Conservation (phyloP, 768 basidiomycete genomes). For the Holtermannia corniformis region DNA sequence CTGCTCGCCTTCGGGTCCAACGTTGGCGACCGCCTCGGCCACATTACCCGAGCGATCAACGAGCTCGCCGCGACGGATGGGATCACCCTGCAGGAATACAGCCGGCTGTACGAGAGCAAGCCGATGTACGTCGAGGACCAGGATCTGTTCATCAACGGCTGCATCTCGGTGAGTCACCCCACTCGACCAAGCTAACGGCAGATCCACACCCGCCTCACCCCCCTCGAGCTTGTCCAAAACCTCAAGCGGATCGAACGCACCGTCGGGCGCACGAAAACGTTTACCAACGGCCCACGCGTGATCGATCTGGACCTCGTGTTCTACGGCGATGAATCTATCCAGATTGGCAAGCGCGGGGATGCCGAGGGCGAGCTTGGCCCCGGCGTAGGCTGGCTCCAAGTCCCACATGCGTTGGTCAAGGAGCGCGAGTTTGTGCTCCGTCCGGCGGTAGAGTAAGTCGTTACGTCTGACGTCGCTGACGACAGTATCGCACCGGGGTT, state of each 20-base stretch:
- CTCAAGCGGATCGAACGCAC: slow-evolving; percentile 63
- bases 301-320: slow-evolving; percentile 82
- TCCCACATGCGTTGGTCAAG: slow-evolving; percentile 70
- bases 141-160: slow-evolving; percentile 77
- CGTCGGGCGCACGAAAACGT: slow-evolving; percentile 69
- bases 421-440: slow-evolving; percentile 90
- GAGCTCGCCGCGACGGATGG: slow-evolving; percentile 50
- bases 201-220: slow-evolving; percentile 60
- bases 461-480: background rate
- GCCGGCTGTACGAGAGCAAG: slow-evolving; percentile 82
- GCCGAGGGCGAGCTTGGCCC: slow-evolving; percentile 43
- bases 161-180: slow-evolving; percentile 60
- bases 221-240: slow-evolving; percentile 52
- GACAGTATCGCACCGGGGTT: slow-evolving; percentile 69
- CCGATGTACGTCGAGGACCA: slow-evolving; percentile 96
- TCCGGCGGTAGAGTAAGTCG: slow-evolving; percentile 72
- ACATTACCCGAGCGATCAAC: slow-evolving; percentile 69
- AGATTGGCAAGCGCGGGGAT: slow-evolving; percentile 46
- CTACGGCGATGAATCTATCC: slow-evolving; percentile 56
- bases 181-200: no score
- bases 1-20: slow-evolving; percentile 83
- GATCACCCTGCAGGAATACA: slow-evolving; percentile 45
- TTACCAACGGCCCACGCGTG: slow-evolving; percentile 76
- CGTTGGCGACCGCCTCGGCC: slow-evolving; percentile 71
- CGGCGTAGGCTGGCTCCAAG: slow-evolving; percentile 53